phyloP scores from a whole-genome alignment of 164 flowering plant genomes.

The Saururus chinensis region DNA sequence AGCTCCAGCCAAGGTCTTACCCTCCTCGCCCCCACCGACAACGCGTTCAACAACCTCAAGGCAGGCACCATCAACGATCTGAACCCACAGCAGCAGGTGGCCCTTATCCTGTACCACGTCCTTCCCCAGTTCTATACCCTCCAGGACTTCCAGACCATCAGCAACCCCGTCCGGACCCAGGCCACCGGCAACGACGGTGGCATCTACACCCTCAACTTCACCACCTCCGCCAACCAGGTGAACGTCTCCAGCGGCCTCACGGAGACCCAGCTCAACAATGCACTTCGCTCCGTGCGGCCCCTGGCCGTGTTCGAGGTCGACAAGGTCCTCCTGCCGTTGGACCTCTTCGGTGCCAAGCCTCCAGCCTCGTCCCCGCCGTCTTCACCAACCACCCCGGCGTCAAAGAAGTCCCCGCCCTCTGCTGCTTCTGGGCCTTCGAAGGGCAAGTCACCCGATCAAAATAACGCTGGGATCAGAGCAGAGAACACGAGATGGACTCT shows the following conservation, averaged over 20 bases:
- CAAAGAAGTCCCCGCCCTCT: not conserved
- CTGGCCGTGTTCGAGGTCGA: slow-evolving; percentile 73
- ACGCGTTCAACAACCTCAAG: slow-evolving; percentile 64
- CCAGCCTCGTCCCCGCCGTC: slow-evolving; percentile 11
- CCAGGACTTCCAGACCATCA: slow-evolving; percentile 22
- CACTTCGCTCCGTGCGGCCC: slow-evolving; percentile 31
- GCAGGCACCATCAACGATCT: slow-evolving; percentile 55
- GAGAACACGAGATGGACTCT: slow-evolving; percentile 28
- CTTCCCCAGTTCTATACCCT: slow-evolving; percentile 52
- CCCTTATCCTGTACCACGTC: slow-evolving; percentile 57
- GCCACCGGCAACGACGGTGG: slow-evolving; percentile 38
- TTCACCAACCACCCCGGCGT: slow-evolving; percentile 3
- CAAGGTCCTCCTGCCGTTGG: slow-evolving; percentile 56
- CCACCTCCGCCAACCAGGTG: slow-evolving; percentile 36
- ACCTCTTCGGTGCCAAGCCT: slow-evolving; percentile 34
- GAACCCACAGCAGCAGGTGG: slow-evolving; percentile 33
- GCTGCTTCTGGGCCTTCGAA: not conserved
- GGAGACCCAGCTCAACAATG: slow-evolving; percentile 37
- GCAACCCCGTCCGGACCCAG: slow-evolving; percentile 76
- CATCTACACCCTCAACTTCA: slow-evolving; percentile 39
- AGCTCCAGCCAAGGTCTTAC: slow-evolving; percentile 66
- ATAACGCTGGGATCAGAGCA: slow-evolving; percentile 14
- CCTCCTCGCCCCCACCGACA: slow-evolving; percentile 82
- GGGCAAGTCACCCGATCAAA: not conserved
- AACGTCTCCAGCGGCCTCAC: slow-evolving; percentile 59